These are phyloP conservation scores for Eimeria necatrix DNA, from an alignment of 169 alveolate species.

Conservation along the genomic window DNA sequence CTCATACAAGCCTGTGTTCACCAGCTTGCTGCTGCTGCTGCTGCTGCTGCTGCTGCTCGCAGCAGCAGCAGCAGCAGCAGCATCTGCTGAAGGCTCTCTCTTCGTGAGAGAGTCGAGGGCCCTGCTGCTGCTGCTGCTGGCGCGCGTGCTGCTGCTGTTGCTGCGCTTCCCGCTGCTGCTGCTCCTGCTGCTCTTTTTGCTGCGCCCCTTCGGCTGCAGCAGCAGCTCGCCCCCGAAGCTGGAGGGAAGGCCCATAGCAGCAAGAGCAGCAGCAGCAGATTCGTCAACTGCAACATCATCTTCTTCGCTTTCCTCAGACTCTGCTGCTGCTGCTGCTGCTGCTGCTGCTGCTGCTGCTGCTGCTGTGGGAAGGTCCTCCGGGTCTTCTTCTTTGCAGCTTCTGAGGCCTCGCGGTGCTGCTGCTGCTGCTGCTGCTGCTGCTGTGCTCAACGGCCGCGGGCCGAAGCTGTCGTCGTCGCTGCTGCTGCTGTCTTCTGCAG, in stretches of 20 bases:
- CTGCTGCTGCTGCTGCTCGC: slow-evolving; percentile 12
- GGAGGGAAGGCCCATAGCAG: slow-evolving; percentile 17
- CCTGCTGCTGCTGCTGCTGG: slow-evolving; percentile 7
- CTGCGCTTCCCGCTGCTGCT: too few species aligned
- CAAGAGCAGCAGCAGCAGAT: slow-evolving; percentile 4
- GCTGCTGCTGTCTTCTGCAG: slow-evolving; percentile 13
- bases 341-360: slow-evolving; percentile 17
- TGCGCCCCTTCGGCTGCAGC: not conserved
- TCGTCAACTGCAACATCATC: slow-evolving; percentile 20
- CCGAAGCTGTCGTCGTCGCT: slow-evolving; percentile 25
- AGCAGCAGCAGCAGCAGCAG: too few species aligned
- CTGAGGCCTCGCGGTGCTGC: not conserved
- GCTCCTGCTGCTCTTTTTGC: not conserved
- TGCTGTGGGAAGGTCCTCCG: not conserved
- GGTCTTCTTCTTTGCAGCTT: not conserved
- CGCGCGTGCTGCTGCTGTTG: too few species aligned
- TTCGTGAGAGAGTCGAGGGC: not conserved
- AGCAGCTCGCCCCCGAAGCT: slow-evolving; percentile 7
- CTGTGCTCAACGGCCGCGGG: not conserved
- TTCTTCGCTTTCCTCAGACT: not conserved
- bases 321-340: not conserved
- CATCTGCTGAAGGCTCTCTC: not conserved
- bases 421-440: slow-evolving; percentile 40
- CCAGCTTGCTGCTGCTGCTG: slow-evolving; percentile 16
- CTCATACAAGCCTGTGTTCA: not conserved